Evolutionary conservation across 768 basidiomycete genomes (phyloP).

Genomic region (Trametes sanguinea): DNA sequence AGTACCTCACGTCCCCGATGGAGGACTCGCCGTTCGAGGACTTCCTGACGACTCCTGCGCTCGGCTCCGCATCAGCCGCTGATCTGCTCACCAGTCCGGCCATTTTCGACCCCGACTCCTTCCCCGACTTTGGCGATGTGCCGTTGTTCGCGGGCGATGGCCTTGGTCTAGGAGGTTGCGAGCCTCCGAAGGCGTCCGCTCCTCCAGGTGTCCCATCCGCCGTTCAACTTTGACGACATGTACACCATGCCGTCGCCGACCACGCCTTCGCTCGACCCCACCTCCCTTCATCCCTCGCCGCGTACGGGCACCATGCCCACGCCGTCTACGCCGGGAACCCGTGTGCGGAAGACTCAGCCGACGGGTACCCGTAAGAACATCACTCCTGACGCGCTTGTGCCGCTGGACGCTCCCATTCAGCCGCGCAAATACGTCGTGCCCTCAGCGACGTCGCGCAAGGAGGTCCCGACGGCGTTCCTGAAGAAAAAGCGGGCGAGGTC

Average conservation of each 20-base stretch:
- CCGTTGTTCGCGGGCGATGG: conserved; percentile 34
- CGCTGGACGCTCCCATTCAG: conserved; percentile 80
- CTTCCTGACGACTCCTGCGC: conserved; percentile 45
- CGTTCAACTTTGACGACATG: conserved; percentile 39
- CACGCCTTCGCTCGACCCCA: conserved; percentile 49
- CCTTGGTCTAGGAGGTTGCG: conserved; percentile 5
- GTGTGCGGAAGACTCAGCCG: conserved; percentile 38
- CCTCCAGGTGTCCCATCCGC: conserved; percentile 14
- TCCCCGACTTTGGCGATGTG: conserved; percentile 29
- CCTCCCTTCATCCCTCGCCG: conserved; percentile 39
- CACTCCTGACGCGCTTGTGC: conserved; percentile 63
- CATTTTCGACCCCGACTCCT: conserved; percentile 40
- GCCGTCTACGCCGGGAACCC: conserved; percentile 19
- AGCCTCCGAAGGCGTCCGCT: conserved; percentile 28
- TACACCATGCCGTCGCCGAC: conserved; percentile 51
- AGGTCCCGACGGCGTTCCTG: conserved; percentile 66
- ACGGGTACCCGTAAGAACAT: conserved; percentile 77
- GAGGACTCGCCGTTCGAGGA: conserved; percentile 51
- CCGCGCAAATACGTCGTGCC: conserved; percentile 70
- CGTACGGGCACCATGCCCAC: conserved; percentile 27
- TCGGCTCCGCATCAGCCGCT: conserved; percentile 39
- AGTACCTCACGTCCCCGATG: conserved; percentile 49
- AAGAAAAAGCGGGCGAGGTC: conserved; percentile 60
- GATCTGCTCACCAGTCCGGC: conserved; percentile 47
- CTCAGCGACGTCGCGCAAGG: conserved; percentile 78